Conservation (phyloP, 805 yeast species). For the Candida namnaoensis region DNA sequence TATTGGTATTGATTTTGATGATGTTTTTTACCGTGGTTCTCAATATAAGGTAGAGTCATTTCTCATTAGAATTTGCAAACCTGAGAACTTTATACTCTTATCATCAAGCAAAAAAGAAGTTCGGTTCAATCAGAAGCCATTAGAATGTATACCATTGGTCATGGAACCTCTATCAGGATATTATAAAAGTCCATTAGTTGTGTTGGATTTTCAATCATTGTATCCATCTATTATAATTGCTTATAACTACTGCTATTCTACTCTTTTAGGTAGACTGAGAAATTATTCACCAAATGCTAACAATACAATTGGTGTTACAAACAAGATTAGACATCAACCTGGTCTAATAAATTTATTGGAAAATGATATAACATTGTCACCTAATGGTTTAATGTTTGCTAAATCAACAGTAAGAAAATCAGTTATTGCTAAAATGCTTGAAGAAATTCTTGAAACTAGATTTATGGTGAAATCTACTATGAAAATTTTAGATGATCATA, state of each 20-base stretch:
- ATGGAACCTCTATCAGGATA: constrained; percentile 87
- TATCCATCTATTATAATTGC: constrained; percentile 93
- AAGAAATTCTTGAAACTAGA: constrained; percentile 74
- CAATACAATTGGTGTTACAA: constrained; percentile 45
- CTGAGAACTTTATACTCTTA: constrained; percentile 61
- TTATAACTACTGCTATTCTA: constrained; percentile 78
- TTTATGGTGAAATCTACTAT: constrained; percentile 72
- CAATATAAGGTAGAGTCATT: constrained; percentile 91
- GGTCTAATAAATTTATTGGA: constrained; percentile 47
- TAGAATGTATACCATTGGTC: constrained; percentile 83
- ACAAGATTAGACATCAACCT: constrained; percentile 37
- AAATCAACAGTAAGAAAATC: constrained; percentile 62
- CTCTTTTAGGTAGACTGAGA: constrained; percentile 54
- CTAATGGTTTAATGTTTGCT: constrained; percentile 81
- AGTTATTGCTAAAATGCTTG: constrained; percentile 72
- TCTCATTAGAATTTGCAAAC: constrained; percentile 62
- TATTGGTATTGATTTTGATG: constrained; percentile 83
- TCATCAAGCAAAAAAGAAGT: constrained; percentile 82
- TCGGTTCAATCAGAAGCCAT: constrained; percentile 62
- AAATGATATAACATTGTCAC: constrained; percentile 60
- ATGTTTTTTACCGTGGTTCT: constrained; percentile 85
- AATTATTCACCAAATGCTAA: constrained; percentile 33
- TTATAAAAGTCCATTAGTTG: constrained; percentile 84
- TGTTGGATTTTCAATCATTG: constrained; percentile 86
- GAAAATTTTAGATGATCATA: constrained; percentile 40